Percentiles rank a stretch among this genome's conserved stretches.
phyloP scores from a whole-genome alignment of 164 flowering plant genomes.

The Hamamelis virginiana region DNA sequence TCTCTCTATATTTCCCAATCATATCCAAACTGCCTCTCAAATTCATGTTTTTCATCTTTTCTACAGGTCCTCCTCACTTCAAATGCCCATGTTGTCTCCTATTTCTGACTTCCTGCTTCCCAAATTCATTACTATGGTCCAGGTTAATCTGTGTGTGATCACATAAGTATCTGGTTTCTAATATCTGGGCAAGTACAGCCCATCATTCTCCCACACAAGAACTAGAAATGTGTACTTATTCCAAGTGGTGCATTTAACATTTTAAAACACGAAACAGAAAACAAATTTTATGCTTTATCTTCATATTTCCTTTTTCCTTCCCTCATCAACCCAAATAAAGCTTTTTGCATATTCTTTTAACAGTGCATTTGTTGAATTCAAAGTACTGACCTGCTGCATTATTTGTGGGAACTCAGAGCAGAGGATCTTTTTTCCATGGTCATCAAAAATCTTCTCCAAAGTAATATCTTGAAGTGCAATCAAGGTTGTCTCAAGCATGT shows the following conservation, averaged over 20 bases:
- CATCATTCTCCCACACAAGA: neutral
- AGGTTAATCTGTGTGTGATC: no score
- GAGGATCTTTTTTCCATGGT: conserved; percentile 53
- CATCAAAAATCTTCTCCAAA: conserved; percentile 73
- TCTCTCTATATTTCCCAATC: no score
- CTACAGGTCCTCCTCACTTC: no score
- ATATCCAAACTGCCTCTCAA: no score
- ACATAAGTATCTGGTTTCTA: neutral
- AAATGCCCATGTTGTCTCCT: no score
- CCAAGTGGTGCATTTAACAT: neutral
- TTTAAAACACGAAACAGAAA: neutral
- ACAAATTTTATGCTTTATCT: neutral
- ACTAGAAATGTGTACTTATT: neutral
- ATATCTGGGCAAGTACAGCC: no score
- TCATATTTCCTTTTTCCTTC: neutral
- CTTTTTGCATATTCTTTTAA: neutral
- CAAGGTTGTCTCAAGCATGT: conserved; percentile 88
- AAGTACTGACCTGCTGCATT: conserved; percentile 52
- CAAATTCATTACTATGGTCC: no score
- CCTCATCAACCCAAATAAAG: neutral
- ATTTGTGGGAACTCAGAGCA: conserved; percentile 63
- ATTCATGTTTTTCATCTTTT: no score
- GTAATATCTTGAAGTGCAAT: conserved; percentile 73
- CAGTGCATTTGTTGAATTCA: neutral
- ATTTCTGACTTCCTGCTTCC: no score